Conservation (phyloP, 495 filamentous ascomycete species). For the Talaromyces ruber region DNA sequence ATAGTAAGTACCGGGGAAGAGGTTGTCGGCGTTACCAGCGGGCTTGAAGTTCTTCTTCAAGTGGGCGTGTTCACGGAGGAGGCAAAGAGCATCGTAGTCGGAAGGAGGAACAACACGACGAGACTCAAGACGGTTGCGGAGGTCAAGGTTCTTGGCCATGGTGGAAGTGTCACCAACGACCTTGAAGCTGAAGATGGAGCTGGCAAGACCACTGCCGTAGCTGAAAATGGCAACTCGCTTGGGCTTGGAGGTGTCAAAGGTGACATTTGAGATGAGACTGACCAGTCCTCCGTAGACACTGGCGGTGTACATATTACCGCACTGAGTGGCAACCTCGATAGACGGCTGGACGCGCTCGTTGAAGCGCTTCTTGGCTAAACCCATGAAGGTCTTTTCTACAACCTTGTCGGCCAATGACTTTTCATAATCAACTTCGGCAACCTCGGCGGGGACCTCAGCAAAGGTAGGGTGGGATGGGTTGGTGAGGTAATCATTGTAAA, state of each 20-base stretch:
- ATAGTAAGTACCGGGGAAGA: conserved; percentile 81
- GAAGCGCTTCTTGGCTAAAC: conserved; percentile 90
- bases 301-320: conserved; percentile 98
- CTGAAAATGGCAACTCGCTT: conserved; percentile 90
- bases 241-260: conserved; percentile 60
- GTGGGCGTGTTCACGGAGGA: conserved; percentile 88
- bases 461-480: conserved; percentile 73
- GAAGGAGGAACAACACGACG: conserved; percentile 68
- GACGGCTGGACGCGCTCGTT: conserved; percentile 76
- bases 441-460: conserved; percentile 75
- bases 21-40: conserved; percentile 62
- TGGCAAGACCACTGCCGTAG: conserved; percentile 89
- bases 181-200: conserved; percentile 82
- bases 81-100: conserved; percentile 90
- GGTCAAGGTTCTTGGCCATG: conserved; percentile 70
- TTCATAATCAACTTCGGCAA: conserved; percentile 76
- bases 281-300: conserved; percentile 85
- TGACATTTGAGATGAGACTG: conserved; percentile 65
- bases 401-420: conserved; percentile 84
- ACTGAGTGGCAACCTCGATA: conserved; percentile 84
- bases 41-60: conserved; percentile 86
- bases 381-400: conserved; percentile 97
- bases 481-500: conserved; percentile 92
- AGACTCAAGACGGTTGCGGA: conserved; percentile 65
- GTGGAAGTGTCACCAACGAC: conserved; percentile 67